Base-by-base conservation (phyloP, 805 yeast species). In the Spencermartinsiella europaea region DNA sequence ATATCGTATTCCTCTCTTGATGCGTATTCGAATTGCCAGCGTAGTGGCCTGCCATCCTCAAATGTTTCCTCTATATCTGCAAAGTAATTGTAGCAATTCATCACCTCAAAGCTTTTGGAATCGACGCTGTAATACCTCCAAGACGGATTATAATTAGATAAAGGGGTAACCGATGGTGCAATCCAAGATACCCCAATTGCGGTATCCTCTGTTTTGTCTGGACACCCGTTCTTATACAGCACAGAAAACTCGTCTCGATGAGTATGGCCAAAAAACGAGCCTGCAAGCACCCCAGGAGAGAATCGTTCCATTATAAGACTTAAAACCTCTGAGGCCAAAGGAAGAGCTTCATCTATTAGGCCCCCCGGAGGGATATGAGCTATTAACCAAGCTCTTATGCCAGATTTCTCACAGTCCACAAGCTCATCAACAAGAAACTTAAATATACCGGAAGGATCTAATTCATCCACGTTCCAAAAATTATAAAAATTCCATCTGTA, bases 111-210 rank as follows among this genome's bases (percentile, higher is more conserved):
- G 4, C 85, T 74, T 52, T 73, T 63, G 19, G 74, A 65, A 59
- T 83, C 87, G 45, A 83, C 80, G 53, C 78, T 79, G 57, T 83
- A 83, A 65, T 80, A 81, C 61, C 85, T 74, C 84, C 86, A 83
- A 17, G 80, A 74, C 4, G 90, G 90, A 60, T 83, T 83, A 53
- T 75, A 72, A 42, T 77, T 71, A 5, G 69, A 64, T 57, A 72
- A 70, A 5, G 88, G 85, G 5, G 87, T 80, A 34, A 83, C 75
- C 0, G 86, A 78, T 48, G 80, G 88, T 2, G 77, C 73, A 47
- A 82, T 72, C 80, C 83, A 81, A 1, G 83, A 81, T 66, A 77
- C 72, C 54, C 74, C 73, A 28, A 81, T 53, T 3, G 77, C 80
- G 31, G 67, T 66, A 3, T 69, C 74, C 31, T 69, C 12, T 35